Evolutionary conservation across 495 filamentous ascomycete genomes (phyloP).

Genomic region (Neurospora sp.): DNA sequence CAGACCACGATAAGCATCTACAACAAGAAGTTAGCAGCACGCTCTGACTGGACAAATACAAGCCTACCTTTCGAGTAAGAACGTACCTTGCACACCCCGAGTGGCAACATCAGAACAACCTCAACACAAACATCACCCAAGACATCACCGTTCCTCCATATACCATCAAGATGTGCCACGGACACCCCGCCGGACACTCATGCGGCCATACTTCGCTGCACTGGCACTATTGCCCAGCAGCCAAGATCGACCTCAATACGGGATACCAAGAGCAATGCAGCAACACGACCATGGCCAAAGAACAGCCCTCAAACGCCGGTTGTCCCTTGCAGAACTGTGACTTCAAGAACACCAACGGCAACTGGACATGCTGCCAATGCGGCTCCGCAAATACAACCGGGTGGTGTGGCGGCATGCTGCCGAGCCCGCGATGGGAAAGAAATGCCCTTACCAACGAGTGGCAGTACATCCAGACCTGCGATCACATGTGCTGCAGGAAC

Average conservation of each 20-base stretch:
- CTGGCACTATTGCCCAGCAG: slow-evolving; percentile 35
- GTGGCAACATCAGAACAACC: not conserved
- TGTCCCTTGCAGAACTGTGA: slow-evolving; percentile 34
- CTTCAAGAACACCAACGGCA: slow-evolving; percentile 26
- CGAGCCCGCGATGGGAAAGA: slow-evolving; percentile 20
- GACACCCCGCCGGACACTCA: slow-evolving; percentile 31
- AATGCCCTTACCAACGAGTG: slow-evolving; percentile 23
- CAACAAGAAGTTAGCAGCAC: not conserved
- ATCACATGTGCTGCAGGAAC: slow-evolving; percentile 32
- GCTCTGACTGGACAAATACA: not conserved
- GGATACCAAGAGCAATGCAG: slow-evolving; percentile 31
- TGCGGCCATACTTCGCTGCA: slow-evolving; percentile 33
- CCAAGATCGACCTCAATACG: slow-evolving; percentile 29
- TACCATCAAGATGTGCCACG: slow-evolving; percentile 29
- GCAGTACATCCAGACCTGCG: slow-evolving; percentile 30
- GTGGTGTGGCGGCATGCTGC: slow-evolving; percentile 24
- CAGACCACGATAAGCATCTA: not conserved
- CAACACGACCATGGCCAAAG: slow-evolving; percentile 28
- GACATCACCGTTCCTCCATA: not conserved
- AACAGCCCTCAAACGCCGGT: slow-evolving; percentile 24
- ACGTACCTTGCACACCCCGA: not conserved
- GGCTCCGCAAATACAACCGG: slow-evolving; percentile 29
- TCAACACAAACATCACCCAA: not conserved
- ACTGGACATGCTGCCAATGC: slow-evolving; percentile 35
- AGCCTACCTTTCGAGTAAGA: not conserved